These are phyloP conservation scores for Hanseniaspora mollemarum DNA, from an alignment of 805 yeast genomes.

Conservation along the genomic window DNA sequence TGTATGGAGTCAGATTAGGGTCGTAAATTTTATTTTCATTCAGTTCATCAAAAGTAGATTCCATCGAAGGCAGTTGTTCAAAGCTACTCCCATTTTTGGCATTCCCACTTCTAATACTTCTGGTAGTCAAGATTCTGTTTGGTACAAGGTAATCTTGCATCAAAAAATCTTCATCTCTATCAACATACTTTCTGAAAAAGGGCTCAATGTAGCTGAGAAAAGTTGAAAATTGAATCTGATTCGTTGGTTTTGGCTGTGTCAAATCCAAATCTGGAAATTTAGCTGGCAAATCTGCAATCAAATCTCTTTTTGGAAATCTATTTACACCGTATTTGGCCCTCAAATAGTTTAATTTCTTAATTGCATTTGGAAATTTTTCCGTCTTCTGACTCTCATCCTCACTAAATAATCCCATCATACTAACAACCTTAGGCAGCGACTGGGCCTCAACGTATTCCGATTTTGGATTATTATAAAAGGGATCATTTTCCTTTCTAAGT, in stretches of 20 bases:
- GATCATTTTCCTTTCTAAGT: slow-evolving; percentile 40
- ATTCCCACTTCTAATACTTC: slow-evolving; percentile 19
- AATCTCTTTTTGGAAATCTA: slow-evolving; percentile 71
- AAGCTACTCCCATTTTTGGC: background rate
- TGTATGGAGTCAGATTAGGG: slow-evolving; percentile 57
- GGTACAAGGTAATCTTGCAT: slow-evolving; percentile 51
- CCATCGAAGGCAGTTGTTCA: background rate
- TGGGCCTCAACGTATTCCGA: slow-evolving; percentile 65
- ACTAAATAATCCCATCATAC: slow-evolving; percentile 51
- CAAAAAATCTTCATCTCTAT: slow-evolving; percentile 70
- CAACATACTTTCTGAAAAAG: slow-evolving; percentile 62
- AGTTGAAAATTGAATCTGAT: slow-evolving; percentile 85
- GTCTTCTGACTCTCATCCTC: slow-evolving; percentile 32
- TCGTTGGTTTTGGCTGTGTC: slow-evolving; percentile 68
- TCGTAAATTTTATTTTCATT: slow-evolving; percentile 35
- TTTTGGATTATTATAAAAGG: slow-evolving; percentile 56
- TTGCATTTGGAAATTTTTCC: slow-evolving; percentile 13
- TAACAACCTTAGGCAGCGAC: slow-evolving; percentile 54
- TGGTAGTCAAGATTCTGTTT: slow-evolving; percentile 24
- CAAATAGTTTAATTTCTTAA: slow-evolving; percentile 46
- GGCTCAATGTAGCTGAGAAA: slow-evolving; percentile 78
- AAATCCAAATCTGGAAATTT: slow-evolving; percentile 77
- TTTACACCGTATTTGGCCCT: slow-evolving; percentile 77
- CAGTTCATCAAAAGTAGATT: slow-evolving; percentile 17
- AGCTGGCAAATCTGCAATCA: slow-evolving; percentile 73